Percentiles rank a stretch among this genome's conserved stretches.
These are phyloP conservation scores for Fusarium sp. DNA, from an alignment of 2,329 filamentous ascomycete genomes.

Conservation along the genomic window DNA sequence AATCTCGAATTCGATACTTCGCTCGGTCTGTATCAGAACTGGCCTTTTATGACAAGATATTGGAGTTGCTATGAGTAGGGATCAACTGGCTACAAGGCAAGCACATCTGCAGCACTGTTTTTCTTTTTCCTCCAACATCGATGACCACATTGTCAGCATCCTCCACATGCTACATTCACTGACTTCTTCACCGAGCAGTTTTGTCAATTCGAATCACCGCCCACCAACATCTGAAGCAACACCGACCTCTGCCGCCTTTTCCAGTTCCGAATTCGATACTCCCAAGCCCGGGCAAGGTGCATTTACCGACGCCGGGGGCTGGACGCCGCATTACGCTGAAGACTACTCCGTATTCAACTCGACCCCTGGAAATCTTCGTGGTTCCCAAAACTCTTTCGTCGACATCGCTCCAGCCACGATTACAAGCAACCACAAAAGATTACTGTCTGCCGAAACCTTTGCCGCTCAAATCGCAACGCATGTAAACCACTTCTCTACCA, in stretches of 20 bases:
- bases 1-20: slow-evolving; percentile 33
- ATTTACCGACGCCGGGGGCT: slow-evolving; percentile 62
- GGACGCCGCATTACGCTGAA: slow-evolving; percentile 72
- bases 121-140: slow-evolving; percentile 12
- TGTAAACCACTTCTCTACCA: slow-evolving; percentile 69
- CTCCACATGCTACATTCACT: slow-evolving; percentile 46
- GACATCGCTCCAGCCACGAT: slow-evolving; percentile 57
- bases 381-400: slow-evolving; percentile 57
- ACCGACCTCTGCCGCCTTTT: slow-evolving; percentile 63
- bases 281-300: slow-evolving; percentile 61
- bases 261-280: slow-evolving; percentile 68
- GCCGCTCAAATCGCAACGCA: slow-evolving; percentile 67
- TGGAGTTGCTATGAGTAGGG: slow-evolving; percentile 71
- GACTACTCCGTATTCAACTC: slow-evolving; percentile 74
- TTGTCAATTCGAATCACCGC: slow-evolving; percentile 72
- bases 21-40: slow-evolving; percentile 30
- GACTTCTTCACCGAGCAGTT: slow-evolving; percentile 58
- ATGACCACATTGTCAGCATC: slow-evolving; percentile 24
- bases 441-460: slow-evolving; percentile 62
- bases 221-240: slow-evolving; percentile 69
- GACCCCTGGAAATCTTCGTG: slow-evolving; percentile 69
- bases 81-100: slow-evolving; percentile 67
- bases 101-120: slow-evolving; percentile 32
- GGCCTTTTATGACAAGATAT: slow-evolving; percentile 43
- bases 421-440: slow-evolving; percentile 58